phyloP scores from a whole-genome alignment of 805 yeast genomes.

The Pichia kluyveri region DNA sequence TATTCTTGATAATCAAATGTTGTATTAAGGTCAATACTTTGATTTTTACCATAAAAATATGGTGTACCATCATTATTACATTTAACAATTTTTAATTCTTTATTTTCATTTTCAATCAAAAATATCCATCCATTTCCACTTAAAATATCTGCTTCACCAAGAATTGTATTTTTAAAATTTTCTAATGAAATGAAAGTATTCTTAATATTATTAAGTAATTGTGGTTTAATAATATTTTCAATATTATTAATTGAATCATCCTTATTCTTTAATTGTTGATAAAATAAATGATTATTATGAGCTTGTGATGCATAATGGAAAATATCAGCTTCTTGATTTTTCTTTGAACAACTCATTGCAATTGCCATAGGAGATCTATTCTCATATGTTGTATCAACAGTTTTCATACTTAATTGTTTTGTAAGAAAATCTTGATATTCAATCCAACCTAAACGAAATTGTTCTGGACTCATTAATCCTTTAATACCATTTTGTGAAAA shows the following conservation, averaged over 20 bases:
- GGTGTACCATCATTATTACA: slow-evolving; percentile 76
- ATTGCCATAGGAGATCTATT: slow-evolving; percentile 68
- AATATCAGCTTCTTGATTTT: slow-evolving; percentile 54
- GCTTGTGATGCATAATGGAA: slow-evolving; percentile 88
- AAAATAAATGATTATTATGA: slow-evolving; percentile 85
- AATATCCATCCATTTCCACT: slow-evolving; percentile 73
- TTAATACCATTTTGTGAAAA: slow-evolving; percentile 43
- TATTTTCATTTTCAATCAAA: slow-evolving; percentile 56
- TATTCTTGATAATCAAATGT: slow-evolving; percentile 51
- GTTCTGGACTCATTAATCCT: slow-evolving; percentile 57
- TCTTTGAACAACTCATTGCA: slow-evolving; percentile 54
- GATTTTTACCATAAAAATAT: slow-evolving; percentile 59
- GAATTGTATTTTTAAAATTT: slow-evolving; percentile 39
- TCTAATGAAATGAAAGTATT: slow-evolving; percentile 37
- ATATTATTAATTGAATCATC: slow-evolving; percentile 10
- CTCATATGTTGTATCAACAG: slow-evolving; percentile 76
- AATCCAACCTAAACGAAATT: slow-evolving; percentile 69
- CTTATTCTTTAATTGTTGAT: slow-evolving; percentile 45
- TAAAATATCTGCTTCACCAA: slow-evolving; percentile 40
- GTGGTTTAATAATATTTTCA: slow-evolving; percentile 18
- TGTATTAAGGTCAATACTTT: slow-evolving; percentile 67
- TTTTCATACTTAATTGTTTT: slow-evolving; percentile 49
- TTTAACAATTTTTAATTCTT: slow-evolving; percentile 43
- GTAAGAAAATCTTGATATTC: slow-evolving; percentile 66
- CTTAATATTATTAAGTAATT: slow-evolving; percentile 25